These are phyloP conservation scores for Thalia dealbata DNA, from an alignment of 176 grass and related monocot species.

Conservation along the genomic window DNA sequence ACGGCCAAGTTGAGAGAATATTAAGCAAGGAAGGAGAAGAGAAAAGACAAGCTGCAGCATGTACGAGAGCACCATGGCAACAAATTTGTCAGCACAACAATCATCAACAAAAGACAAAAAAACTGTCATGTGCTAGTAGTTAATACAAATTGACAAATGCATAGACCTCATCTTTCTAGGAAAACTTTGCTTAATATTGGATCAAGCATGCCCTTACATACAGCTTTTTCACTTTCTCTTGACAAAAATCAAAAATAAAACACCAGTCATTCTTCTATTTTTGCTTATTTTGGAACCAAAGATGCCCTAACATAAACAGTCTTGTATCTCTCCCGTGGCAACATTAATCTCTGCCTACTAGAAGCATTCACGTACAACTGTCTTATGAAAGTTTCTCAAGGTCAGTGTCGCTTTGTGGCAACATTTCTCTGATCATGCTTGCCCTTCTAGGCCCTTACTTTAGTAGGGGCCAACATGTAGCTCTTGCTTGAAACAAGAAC, in stretches of 20 bases:
- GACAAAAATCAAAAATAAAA: neutral
- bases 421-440: no score
- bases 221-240: neutral
- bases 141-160: neutral
- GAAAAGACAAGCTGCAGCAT: constrained; percentile 90
- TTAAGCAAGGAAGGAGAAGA: constrained; percentile 92
- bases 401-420: no score
- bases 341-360: neutral
- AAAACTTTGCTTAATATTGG: no score
- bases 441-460: no score
- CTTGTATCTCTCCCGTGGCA: neutral
- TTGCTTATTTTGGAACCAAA: neutral
- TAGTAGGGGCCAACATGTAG: no score
- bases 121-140: neutral
- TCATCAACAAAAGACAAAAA: neutral
- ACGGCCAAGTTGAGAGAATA: constrained; percentile 89
- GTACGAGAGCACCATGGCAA: constrained; percentile 20
- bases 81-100: neutral
- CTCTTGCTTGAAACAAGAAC: no score
- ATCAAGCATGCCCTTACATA: neutral
- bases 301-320: neutral
- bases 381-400: no score
- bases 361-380: neutral
- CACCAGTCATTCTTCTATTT: neutral
- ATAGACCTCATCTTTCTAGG: neutral